Conservation (phyloP, 768 basidiomycete species). For the Psilocybe sp. region DNA sequence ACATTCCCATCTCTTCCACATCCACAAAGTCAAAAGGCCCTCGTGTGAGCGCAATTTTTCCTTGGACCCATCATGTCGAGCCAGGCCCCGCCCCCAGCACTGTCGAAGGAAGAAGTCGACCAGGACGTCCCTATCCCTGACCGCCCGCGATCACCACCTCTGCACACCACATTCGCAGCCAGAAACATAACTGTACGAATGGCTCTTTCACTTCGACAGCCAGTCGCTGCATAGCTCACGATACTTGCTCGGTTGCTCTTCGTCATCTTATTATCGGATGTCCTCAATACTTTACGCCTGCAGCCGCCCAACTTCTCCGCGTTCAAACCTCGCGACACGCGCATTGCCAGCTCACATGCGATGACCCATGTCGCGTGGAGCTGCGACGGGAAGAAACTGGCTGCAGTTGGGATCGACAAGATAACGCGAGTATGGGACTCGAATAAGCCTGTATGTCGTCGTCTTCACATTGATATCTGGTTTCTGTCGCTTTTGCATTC, state of each 20-base stretch:
- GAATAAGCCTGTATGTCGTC: constrained; percentile 64
- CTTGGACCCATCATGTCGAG: constrained; percentile 10
- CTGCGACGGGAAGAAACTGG: constrained; percentile 78
- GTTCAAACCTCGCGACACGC: constrained; percentile 74
- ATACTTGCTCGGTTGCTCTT: constrained; percentile 5
- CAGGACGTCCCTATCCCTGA: constrained; percentile 53
- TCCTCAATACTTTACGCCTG: not conserved
- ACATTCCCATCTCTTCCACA: not conserved
- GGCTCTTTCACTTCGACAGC: constrained; percentile 13
- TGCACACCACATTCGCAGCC: constrained; percentile 65
- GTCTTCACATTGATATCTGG: not conserved
- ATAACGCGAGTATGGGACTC: constrained; percentile 74
- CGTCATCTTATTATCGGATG: constrained; percentile 1
- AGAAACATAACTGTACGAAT: constrained; percentile 72
- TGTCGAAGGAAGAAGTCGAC: constrained; percentile 46
- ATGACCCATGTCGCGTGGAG: constrained; percentile 84
- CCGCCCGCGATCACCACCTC: constrained; percentile 69
- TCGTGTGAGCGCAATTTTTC: not conserved
- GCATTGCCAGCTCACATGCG: constrained; percentile 57
- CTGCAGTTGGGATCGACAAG: constrained; percentile 82
- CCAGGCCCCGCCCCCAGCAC: constrained; percentile 18
- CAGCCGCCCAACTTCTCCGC: constrained; percentile 80
- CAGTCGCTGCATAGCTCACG: constrained; percentile 15
- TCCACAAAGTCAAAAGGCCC: constrained; percentile 1
- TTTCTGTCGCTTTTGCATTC: not conserved